Conservation (phyloP, 345 rosid species). For the Lepidium didymum region DNA sequence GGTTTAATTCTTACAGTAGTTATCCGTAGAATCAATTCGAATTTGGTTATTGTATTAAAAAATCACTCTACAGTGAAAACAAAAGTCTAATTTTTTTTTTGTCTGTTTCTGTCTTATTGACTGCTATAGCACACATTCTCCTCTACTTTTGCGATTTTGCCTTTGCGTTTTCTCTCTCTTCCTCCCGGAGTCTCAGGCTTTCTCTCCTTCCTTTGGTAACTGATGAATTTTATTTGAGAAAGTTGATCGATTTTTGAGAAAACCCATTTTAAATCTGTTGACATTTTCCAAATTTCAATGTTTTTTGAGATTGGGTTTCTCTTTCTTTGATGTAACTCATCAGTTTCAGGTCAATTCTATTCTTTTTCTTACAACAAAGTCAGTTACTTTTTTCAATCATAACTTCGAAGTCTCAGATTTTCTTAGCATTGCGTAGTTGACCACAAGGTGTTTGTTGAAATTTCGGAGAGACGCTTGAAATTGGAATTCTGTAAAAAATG, state of each 20-base stretch:
- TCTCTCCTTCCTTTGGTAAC: constrained; percentile 1
- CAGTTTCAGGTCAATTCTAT: constrained; percentile 1
- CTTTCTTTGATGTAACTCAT: constrained; percentile 18
- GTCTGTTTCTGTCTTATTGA: constrained; percentile 20
- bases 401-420: not conserved
- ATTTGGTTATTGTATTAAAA: not conserved
- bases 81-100: constrained; percentile 7
- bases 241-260: constrained; percentile 11
- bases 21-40: not conserved
- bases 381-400: no score
- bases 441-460: constrained; percentile 32
- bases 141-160: constrained; percentile 13
- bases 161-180: not conserved
- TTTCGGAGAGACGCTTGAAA: constrained; percentile 7
- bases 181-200: constrained; percentile 17
- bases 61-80: constrained; percentile 17
- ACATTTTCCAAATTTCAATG: constrained; percentile 2
- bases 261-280: constrained; percentile 15
- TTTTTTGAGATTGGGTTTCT: constrained; percentile 15
- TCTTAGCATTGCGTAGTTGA: not conserved
- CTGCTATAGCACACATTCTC: constrained; percentile 12
- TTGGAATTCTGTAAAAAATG: constrained; percentile 36
- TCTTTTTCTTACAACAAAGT: not conserved
- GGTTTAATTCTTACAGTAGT: not conserved
- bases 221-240: not conserved